phyloP scores from a whole-genome alignment of 441 rosid species.

The Dalechampia spathulata region DNA sequence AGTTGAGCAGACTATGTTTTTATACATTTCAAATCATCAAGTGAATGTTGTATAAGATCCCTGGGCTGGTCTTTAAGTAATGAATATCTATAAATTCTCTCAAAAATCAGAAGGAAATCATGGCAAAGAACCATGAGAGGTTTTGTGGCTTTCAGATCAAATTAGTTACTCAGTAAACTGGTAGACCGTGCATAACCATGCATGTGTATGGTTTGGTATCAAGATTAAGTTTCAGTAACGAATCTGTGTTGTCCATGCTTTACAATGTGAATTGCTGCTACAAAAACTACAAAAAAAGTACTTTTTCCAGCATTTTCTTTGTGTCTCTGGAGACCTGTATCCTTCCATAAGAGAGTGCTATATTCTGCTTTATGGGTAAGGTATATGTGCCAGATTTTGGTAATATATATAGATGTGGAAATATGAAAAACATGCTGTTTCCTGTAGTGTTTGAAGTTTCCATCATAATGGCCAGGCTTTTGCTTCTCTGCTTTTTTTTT shows the following conservation, averaged over 20 bases:
- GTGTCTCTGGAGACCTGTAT: not conserved
- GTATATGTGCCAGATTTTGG: not conserved
- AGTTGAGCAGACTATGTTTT: conserved; percentile 18
- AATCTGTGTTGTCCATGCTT: not conserved
- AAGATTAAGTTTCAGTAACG: too few relatives aligned
- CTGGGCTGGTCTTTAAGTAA: not conserved
- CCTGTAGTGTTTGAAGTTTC: not conserved
- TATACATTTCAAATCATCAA: conserved; percentile 20
- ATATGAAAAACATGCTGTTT: not conserved
- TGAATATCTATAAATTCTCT: not conserved
- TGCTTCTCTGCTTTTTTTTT: not conserved
- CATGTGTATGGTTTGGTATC: not conserved
- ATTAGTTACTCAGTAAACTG: not conserved
- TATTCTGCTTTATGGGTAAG: not conserved
- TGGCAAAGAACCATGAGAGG: not conserved
- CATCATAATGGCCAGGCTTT: not conserved
- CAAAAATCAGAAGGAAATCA: not conserved
- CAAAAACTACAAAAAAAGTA: not conserved
- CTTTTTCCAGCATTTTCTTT: not conserved
- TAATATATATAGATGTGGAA: not conserved
- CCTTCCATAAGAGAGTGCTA: not conserved
- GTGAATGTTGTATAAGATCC: conserved; percentile 14
- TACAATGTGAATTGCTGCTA: not conserved
- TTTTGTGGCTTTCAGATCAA: not conserved
- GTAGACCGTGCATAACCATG: not conserved